Conservation (phyloP, 2,329 filamentous ascomycete genomes). For the Ascochyta fabae region DNA sequence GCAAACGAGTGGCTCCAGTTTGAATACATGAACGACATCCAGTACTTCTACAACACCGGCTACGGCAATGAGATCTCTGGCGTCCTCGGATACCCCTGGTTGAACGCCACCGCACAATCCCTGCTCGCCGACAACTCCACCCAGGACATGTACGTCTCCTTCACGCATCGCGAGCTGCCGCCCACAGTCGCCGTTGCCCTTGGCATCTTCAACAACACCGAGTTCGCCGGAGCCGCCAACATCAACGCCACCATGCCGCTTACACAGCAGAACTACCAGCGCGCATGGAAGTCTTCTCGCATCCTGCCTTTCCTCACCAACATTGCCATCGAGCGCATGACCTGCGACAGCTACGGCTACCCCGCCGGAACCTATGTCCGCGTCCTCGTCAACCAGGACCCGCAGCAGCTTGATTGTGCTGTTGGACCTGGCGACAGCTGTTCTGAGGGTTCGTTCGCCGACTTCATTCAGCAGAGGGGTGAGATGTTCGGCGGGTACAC, state of each 20-base stretch:
- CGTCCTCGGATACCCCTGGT: slow-evolving; percentile 69
- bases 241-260: slow-evolving; percentile 71
- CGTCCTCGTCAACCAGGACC: slow-evolving; percentile 59
- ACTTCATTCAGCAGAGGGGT: slow-evolving; percentile 53
- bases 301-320: slow-evolving; percentile 71
- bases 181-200: slow-evolving; percentile 71
- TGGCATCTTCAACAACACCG: slow-evolving; percentile 73
- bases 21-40: slow-evolving; percentile 69
- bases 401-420: slow-evolving; percentile 57
- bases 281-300: slow-evolving; percentile 68
- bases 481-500: slow-evolving; percentile 54
- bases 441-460: slow-evolving; percentile 51
- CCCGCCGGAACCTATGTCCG: slow-evolving; percentile 59
- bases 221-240: slow-evolving; percentile 58
- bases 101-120: slow-evolving; percentile 65
- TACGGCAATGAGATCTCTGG: slow-evolving; percentile 66
- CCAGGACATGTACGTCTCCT: slow-evolving; percentile 71
- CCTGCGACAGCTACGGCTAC: slow-evolving; percentile 66
- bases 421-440: slow-evolving; percentile 61
- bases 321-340: slow-evolving; percentile 69
- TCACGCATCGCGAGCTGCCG: slow-evolving; percentile 73
- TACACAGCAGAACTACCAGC: slow-evolving; percentile 66
- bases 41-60: slow-evolving; percentile 70
- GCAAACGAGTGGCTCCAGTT: slow-evolving; percentile 70
- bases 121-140: slow-evolving; percentile 53